These are phyloP conservation scores for Eucalyptus lansdowneana DNA, from an alignment of 345 rosid genomes.

Conservation along the genomic window DNA sequence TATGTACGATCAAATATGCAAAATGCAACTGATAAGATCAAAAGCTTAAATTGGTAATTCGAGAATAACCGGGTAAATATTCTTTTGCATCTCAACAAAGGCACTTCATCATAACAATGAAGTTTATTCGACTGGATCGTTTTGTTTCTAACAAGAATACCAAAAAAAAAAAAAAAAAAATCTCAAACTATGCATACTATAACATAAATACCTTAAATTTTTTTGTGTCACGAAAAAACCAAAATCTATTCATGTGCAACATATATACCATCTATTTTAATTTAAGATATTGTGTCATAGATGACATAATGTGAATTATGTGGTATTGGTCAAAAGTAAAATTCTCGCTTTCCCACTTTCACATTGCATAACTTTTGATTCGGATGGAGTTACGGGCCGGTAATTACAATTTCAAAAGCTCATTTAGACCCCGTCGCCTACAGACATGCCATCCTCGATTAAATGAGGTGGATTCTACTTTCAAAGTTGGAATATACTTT, in stretches of 20 bases:
- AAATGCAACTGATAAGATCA: neutral
- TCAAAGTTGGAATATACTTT: neutral
- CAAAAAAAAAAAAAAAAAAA: too few relatives aligned
- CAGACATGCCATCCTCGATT: neutral
- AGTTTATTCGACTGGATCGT: neutral
- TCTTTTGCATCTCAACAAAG: neutral
- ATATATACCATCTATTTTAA: neutral
- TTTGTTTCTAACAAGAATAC: too few relatives aligned
- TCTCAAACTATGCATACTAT: neutral
- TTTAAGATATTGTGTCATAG: neutral
- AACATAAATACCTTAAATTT: neutral
- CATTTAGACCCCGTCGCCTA: neutral
- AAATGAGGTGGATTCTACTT: neutral
- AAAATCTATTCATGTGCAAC: too few relatives aligned
- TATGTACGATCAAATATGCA: neutral
- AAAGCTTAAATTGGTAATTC: neutral
- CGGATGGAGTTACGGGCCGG: neutral
- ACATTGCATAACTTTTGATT: neutral
- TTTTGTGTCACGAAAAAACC: neutral
- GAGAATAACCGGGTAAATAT: neutral
- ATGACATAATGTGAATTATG: too few relatives aligned
- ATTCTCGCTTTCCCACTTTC: neutral
- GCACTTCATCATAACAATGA: neutral
- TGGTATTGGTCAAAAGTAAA: neutral
- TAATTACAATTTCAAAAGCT: neutral